A percentile compares a stretch with the other conserved stretches of the same genome.
These are phyloP conservation scores for Mortierella sp. DNA, from an alignment of 371 early-diverging fungal genomes.

Conservation along the genomic window DNA sequence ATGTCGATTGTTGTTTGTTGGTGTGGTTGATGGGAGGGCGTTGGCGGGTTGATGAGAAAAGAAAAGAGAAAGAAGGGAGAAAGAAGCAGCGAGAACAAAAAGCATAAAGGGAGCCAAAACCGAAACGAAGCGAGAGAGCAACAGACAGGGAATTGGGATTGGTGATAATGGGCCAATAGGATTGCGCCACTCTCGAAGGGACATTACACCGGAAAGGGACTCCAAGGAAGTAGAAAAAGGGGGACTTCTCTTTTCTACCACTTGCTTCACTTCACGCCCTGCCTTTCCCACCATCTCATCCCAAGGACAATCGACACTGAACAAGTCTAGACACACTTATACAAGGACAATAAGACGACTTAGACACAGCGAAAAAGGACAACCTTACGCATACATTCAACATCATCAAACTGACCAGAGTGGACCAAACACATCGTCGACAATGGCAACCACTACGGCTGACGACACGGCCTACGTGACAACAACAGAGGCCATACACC, in stretches of 20 bases:
- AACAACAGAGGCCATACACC: conserved; percentile 56
- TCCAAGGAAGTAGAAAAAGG: too few species aligned
- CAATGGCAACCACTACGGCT: not conserved
- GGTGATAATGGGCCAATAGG: conserved; percentile 18
- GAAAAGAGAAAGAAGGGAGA: not conserved
- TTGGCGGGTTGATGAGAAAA: conserved; percentile 10
- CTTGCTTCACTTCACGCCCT: too few species aligned
- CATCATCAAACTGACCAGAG: not conserved
- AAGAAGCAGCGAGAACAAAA: conserved; percentile 17
- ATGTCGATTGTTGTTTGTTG: not conserved
- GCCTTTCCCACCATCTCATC: not conserved
- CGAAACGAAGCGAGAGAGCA: not conserved
- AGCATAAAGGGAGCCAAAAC: too few species aligned
- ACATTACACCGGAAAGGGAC: too few species aligned
- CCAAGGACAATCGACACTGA: not conserved
- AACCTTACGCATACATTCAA: not conserved
- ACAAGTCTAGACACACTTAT: too few species aligned
- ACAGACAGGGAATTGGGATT: not conserved
- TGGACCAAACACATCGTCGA: conserved; percentile 3
- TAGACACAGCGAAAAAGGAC: not conserved
- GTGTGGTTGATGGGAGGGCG: not conserved
- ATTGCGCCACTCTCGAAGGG: conserved; percentile 29
- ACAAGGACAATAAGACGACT: not conserved
- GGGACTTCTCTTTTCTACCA: too few species aligned
- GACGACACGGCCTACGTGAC: conserved; percentile 36